Evolutionary conservation across 2,329 filamentous ascomycete genomes (phyloP), one percentile per base, ranked within the genome.

Genomic region (Exophiala oligosperma): DNA sequence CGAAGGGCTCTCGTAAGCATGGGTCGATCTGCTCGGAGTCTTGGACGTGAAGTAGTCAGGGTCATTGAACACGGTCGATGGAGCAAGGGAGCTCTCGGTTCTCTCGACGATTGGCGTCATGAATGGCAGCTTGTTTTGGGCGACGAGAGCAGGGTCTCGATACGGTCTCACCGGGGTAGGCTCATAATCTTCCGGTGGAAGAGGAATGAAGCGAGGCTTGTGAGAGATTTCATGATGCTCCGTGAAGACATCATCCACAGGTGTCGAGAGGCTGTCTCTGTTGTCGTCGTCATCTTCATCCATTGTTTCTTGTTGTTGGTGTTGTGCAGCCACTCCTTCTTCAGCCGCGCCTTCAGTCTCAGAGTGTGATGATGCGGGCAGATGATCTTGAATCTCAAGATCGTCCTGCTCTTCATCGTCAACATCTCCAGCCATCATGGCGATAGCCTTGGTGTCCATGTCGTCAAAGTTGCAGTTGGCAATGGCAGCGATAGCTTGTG

Each of bases 61-160:
- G 66, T 82, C 81, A 54, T 79, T 70, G 64, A 80, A 75, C 52
- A 84, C 81, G 28, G 83, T 85, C 3, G 84, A 82, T 43, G 88
- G 75, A 37, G 88, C 88, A 4, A 97, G 76, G 0, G 92, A 97
- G 9, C 87, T 89, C 74, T 99, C 94, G 0, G 94, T 99, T 67
- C 91, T 87, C 73, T 99, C 94, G 1, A 94, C 93, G 65, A 99
- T 99, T 1, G 94, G 94, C 0, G 94, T 99, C 94, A 99, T 97
- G 72, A 97, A 99, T 2, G 93, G 94, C 8, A 97, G 80, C 54
- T 92, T 88, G 74, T 92, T 96, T 69, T 97, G 95, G 59, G 92
- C 91, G 73, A 88, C 81, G 71, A 92, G 83, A 37, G 78, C 83
- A 69, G 91, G 85, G 73, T 96, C 90, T 70, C 92, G 87, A 80